Percentiles rank a stretch among this genome's conserved stretches.
Conservation (phyloP, 495 filamentous ascomycete genomes). For the Podospora conica region DNA sequence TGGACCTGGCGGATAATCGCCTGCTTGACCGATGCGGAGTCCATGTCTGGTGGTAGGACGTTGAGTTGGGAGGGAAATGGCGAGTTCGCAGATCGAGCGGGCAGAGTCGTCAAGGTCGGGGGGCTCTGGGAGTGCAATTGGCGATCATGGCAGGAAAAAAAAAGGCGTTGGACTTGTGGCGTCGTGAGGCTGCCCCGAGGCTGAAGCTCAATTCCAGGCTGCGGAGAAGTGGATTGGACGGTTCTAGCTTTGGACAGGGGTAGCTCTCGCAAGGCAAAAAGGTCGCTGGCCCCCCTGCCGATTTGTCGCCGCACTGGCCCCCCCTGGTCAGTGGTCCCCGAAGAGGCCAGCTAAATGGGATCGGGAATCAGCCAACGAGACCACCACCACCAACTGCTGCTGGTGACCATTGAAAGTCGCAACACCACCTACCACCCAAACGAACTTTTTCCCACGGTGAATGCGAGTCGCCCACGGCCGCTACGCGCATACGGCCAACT, state of each 20-base stretch:
- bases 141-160: not conserved
- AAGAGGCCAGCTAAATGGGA: constrained; percentile 32
- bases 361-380: not conserved
- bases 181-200: not conserved
- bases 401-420: constrained; percentile 5
- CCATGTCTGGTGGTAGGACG: constrained; percentile 28
- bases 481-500: not conserved
- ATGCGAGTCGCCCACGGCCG: not conserved
- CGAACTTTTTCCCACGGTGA: not conserved
- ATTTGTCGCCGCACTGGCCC: constrained; percentile 13
- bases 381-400: constrained; percentile 4
- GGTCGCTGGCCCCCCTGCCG: constrained; percentile 18
- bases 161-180: not conserved
- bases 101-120: not conserved
- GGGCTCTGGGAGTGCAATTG: not conserved
- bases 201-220: constrained; percentile 11
- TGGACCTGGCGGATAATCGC: constrained; percentile 68
- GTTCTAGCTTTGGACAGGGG: constrained; percentile 1
- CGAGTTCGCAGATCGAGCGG: not conserved
- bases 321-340: not conserved
- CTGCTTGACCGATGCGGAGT: constrained; percentile 51
- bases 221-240: not conserved
- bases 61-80: not conserved
- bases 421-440: constrained; percentile 7
- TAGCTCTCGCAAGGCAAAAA: constrained; percentile 1